A percentile compares a stretch with the other conserved stretches of the same genome.
These are phyloP conservation scores for Epichloe aotearoae DNA, from an alignment of 2,329 filamentous ascomycete genomes.

Conservation along the genomic window DNA sequence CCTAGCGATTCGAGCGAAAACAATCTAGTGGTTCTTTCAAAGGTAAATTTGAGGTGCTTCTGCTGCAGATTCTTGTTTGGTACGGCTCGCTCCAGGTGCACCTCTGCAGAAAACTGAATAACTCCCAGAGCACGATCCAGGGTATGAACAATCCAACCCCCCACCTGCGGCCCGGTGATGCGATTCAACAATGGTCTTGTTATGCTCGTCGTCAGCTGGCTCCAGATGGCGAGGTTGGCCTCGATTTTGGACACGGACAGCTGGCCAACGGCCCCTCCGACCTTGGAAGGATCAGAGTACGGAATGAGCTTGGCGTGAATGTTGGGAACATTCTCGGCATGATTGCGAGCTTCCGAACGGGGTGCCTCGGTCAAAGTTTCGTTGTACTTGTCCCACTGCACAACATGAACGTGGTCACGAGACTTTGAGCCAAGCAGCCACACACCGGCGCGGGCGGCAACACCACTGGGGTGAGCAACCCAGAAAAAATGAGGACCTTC, in stretches of 20 bases:
- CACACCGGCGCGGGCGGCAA: slow-evolving; percentile 40
- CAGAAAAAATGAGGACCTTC: slow-evolving; percentile 46
- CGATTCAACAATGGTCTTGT: slow-evolving; percentile 29
- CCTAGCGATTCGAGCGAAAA: slow-evolving; percentile 27
- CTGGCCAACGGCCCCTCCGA: slow-evolving; percentile 9
- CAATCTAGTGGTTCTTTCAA: slow-evolving; percentile 28
- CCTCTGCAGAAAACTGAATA: slow-evolving; percentile 22
- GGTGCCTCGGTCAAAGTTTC: slow-evolving; percentile 39
- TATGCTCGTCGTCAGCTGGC: slow-evolving; percentile 36
- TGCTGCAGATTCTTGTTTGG: slow-evolving; percentile 18
- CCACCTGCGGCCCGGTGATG: slow-evolving; percentile 28
- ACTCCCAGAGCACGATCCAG: slow-evolving; percentile 36
- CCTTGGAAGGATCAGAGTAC: slow-evolving; percentile 25
- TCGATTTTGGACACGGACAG: slow-evolving; percentile 10
- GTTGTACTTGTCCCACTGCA: slow-evolving; percentile 43
- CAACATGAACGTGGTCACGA: slow-evolving; percentile 26
- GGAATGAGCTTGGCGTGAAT: slow-evolving; percentile 30
- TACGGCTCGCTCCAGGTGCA: slow-evolving; percentile 27
- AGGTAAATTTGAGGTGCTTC: slow-evolving; percentile 34
- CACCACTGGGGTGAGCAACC: slow-evolving; percentile 34
- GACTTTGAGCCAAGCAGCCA: slow-evolving; percentile 35
- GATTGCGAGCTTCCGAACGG: slow-evolving; percentile 30
- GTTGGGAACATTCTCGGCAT: slow-evolving; percentile 26
- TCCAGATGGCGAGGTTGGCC: slow-evolving; percentile 32
- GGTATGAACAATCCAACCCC: slow-evolving; percentile 41